Evolutionary conservation across 2,329 filamentous ascomycete genomes (phyloP), one percentile per base, ranked within the genome.

Genomic region (Colletotrichum horii): DNA sequence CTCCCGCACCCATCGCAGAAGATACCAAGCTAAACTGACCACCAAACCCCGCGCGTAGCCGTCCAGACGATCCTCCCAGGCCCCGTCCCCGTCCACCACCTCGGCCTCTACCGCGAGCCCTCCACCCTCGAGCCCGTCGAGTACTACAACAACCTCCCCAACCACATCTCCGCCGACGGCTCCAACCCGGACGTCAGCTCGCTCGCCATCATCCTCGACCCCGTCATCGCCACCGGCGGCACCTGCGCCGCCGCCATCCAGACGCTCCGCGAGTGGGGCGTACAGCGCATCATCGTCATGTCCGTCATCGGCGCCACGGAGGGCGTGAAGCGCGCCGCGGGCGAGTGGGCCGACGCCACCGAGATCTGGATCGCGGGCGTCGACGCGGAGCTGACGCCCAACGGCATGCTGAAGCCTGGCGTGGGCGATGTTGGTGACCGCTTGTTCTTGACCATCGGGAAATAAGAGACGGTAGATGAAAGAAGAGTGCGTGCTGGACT

Each of bases 91-190:
- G 91, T 98, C 78, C 96, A 98, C 87, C 96, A 98, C 84, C 93
- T 98, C 9, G 96, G 97, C 79, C 93, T 98, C 82, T 98, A 96
- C 89, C 95, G 96, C 82, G 96, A 98, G 83, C 95, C 94, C 76
- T 92, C 92, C 72, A 96, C 95, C 60, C 93, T 98, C 72, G 92
- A 95, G 81, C 95, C 96, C 4, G 96, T 98, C 74, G 96, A 98
- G 86, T 98, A 98, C 90, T 98, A 98, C 91, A 98, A 98, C 89
- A 98, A 98, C 85, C 93, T 98, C 24, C 96, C 96, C 43, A 93
- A 95, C 85, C 94, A 95, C 85, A 83, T 88, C 52, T 76, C 81
- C 60, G 79, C 83, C 52, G 81, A 81, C 61, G 86, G 86, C 77
- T 82, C 85, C 38, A 82, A 66, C 66, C 80, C 86, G 58, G 76